Conservation (phyloP, 495 filamentous ascomycete genomes). For the Usnea hakonensis region DNA sequence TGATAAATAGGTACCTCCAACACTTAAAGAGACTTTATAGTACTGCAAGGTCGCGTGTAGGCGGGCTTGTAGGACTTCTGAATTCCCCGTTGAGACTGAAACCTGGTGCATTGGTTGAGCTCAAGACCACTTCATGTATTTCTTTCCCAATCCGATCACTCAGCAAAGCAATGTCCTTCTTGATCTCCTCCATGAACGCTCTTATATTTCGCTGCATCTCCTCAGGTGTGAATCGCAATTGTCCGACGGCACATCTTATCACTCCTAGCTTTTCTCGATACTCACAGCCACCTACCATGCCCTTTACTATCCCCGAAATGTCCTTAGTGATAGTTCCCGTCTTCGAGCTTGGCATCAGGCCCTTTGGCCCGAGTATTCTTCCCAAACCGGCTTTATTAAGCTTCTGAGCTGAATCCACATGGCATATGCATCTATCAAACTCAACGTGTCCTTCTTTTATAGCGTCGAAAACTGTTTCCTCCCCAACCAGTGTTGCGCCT, state of each 20-base stretch:
- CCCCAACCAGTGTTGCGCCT: constrained; percentile 75
- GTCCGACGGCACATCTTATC: constrained; percentile 79
- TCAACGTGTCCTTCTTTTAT: constrained; percentile 67
- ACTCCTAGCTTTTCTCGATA: constrained; percentile 83
- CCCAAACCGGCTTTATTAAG: constrained; percentile 73
- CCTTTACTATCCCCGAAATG: constrained; percentile 58
- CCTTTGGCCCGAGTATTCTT: constrained; percentile 75
- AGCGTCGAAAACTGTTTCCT: constrained; percentile 73
- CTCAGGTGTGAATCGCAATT: constrained; percentile 82
- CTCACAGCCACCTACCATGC: constrained; percentile 72
- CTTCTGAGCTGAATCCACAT: constrained; percentile 61
- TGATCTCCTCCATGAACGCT: constrained; percentile 65
- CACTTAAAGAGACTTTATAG: constrained; percentile 18
- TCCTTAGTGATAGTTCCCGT: constrained; percentile 79
- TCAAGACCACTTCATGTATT: constrained; percentile 88
- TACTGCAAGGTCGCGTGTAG: constrained; percentile 45
- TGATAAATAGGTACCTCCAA: not conserved
- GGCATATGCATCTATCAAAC: constrained; percentile 85
- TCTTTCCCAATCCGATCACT: constrained; percentile 71
- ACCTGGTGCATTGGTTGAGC: constrained; percentile 77
- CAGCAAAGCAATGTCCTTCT: constrained; percentile 62
- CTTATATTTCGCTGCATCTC: constrained; percentile 80
- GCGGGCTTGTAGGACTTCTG: constrained; percentile 48
- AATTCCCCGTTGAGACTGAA: constrained; percentile 79
- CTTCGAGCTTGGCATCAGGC: constrained; percentile 87